These are phyloP conservation scores for Secale cereale DNA, from an alignment of 176 grass and related monocot genomes.

Conservation along the genomic window DNA sequence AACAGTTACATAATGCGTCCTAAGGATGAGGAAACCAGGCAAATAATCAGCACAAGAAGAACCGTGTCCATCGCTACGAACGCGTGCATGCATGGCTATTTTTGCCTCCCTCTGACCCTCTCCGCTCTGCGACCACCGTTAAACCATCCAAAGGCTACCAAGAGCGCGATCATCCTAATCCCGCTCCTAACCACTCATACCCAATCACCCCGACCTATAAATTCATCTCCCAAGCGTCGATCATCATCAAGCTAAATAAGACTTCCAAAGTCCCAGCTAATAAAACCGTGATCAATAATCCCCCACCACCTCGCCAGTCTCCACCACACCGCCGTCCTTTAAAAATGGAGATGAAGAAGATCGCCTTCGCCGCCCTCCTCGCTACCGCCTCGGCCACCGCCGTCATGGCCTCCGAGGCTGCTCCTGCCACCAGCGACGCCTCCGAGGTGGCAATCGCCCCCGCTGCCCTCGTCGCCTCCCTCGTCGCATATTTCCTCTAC, in stretches of 20 bases:
- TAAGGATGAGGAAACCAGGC: background rate
- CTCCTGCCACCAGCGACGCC: background rate
- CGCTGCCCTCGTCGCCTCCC: background rate
- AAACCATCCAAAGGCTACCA: background rate
- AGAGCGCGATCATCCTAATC: background rate
- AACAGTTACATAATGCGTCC: too few relatives aligned
- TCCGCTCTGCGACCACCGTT: background rate
- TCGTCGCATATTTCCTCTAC: slow-evolving; percentile 10
- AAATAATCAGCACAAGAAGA: background rate
- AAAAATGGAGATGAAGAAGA: slow-evolving; percentile 11
- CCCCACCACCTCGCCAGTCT: background rate
- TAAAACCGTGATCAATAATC: background rate
- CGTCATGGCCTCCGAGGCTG: background rate
- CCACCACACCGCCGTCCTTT: background rate
- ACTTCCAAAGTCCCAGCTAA: background rate
- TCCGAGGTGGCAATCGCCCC: background rate
- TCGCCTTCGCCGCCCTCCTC: background rate
- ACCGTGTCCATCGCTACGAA: background rate
- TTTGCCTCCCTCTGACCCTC: background rate
- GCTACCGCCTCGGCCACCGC: background rate
- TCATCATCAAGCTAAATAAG: background rate
- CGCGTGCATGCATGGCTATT: background rate
- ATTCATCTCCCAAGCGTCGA: background rate
- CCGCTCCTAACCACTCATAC: background rate
- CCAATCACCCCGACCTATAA: background rate